These are phyloP conservation scores for Adansonia gregorii DNA, from an alignment of 441 rosid genomes.

Conservation along the genomic window DNA sequence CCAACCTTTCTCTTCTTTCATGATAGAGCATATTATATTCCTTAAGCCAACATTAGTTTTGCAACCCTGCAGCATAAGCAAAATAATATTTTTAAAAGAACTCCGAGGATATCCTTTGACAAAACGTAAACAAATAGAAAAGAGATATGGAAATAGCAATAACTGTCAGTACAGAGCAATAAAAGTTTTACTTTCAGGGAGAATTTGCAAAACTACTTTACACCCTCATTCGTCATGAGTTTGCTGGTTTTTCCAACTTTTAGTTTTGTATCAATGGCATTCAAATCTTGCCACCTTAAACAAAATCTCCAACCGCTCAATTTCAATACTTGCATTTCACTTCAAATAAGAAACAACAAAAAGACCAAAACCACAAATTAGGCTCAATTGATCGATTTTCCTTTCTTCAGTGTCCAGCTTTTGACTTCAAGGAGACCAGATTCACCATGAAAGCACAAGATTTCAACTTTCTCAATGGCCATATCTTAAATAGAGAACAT, in stretches of 20 bases:
- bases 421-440: background rate
- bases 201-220: background rate
- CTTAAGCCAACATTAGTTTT: constrained; percentile 78
- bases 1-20: constrained; percentile 88
- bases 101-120: background rate
- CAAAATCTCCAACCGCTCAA: constrained; percentile 6
- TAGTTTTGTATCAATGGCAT: background rate
- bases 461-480: background rate
- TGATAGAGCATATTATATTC: constrained; percentile 75
- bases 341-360: background rate
- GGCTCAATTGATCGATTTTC: constrained; percentile 1
- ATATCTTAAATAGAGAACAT: background rate
- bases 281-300: constrained; percentile 5
- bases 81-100: background rate
- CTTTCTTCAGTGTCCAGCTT: background rate
- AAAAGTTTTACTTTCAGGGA: background rate
- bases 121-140: background rate
- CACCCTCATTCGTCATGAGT: background rate
- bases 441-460: background rate
- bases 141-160: background rate
- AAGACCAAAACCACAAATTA: background rate
- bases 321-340: background rate
- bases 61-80: constrained; percentile 57
- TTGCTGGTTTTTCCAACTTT: background rate
- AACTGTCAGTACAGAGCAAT: background rate